These are phyloP conservation scores for Polyporus tsugae DNA, from an alignment of 1,284 basidiomycete species.

Conservation along the genomic window DNA sequence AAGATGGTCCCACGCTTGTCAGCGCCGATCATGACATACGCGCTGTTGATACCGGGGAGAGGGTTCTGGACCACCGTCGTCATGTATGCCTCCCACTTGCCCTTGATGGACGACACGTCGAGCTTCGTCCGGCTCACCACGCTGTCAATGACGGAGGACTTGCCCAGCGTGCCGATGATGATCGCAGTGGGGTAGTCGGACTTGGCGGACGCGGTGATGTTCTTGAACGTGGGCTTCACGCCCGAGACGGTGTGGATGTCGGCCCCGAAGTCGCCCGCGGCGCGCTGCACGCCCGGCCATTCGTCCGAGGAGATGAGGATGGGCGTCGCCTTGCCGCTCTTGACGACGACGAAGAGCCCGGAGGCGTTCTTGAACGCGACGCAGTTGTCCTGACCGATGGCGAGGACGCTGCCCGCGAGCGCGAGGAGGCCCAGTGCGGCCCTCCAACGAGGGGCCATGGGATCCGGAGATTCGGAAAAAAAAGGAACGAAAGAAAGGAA, in stretches of 20 bases:
- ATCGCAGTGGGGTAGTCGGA: constrained; percentile 49
- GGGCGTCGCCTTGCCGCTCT: constrained; percentile 53
- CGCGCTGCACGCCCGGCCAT: constrained; percentile 71
- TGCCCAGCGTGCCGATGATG: constrained; percentile 70
- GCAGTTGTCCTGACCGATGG: constrained; percentile 46
- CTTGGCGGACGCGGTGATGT: constrained; percentile 46
- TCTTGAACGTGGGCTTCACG: constrained; percentile 54
- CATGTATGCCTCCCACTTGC: constrained; percentile 72
- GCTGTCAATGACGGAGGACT: constrained; percentile 63
- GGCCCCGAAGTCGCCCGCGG: constrained; percentile 64
- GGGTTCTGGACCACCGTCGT: constrained; percentile 61
- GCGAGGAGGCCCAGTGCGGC: constrained; percentile 16
- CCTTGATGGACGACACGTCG: constrained; percentile 63
- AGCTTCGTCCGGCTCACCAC: constrained; percentile 60
- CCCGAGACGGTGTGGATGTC: constrained; percentile 72
- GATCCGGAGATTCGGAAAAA: background rate
- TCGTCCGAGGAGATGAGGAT: constrained; percentile 64
- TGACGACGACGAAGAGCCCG: constrained; percentile 48
- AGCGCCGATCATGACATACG: constrained; percentile 71
- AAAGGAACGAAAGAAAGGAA: background rate
- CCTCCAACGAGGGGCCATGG: constrained; percentile 11
- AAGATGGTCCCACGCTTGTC: constrained; percentile 76
- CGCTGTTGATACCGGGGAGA: constrained; percentile 62
- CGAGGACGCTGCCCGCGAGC: constrained; percentile 28
- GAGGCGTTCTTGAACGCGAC: constrained; percentile 41